Evolutionary conservation across 2,329 filamentous ascomycete species (phyloP), one percentile per base, ranked within the genome.

Genomic region (Didymosphaeria variabile): DNA sequence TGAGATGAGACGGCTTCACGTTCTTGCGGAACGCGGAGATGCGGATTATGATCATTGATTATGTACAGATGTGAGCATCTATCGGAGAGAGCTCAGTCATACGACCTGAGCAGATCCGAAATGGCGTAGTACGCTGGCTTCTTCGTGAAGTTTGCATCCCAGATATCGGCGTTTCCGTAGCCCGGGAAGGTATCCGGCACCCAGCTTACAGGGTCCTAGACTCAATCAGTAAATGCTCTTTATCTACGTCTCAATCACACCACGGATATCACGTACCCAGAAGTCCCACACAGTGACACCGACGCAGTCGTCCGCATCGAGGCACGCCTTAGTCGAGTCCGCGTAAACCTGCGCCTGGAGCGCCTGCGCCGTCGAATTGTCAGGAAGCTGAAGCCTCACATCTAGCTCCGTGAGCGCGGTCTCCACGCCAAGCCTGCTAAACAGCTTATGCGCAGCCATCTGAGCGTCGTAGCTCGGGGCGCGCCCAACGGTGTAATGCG

Each of bases 351-450:
- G 67, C 0, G 80, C 81, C 75, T 89, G 86, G 29, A 80, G 79
- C 17, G 74, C 71, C 19, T 81, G 72, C 32, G 78, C 79, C 1
- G 77, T 69, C 1, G 72, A 69, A 3, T 76, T 80, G 3, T 82
- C 73, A 0, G 86, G 85, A 13, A 87, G 72, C 5, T 70, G 72
- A 1, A 72, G 70, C 58, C 87, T 80, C 62, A 89, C 85, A 70
- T 90, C 87, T 23, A 89, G 78, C 77, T 90, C 87, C 1, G 87
- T 89, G 71, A 87, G 82, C 5, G 86, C 86, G 5, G 88, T 84
- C 61, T 90, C 87, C 5, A 87, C 75, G 5, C 81, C 82, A 1
- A 86, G 80, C 0, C 79, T 76, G 1, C 81, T 80, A 77, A 86
- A 89, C 45, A 82, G 77, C 51, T 60, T 61, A 79, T 88, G 83